phyloP scores from a whole-genome alignment of 1,139 yeast genomes.

The Hansenula lynferdii region DNA sequence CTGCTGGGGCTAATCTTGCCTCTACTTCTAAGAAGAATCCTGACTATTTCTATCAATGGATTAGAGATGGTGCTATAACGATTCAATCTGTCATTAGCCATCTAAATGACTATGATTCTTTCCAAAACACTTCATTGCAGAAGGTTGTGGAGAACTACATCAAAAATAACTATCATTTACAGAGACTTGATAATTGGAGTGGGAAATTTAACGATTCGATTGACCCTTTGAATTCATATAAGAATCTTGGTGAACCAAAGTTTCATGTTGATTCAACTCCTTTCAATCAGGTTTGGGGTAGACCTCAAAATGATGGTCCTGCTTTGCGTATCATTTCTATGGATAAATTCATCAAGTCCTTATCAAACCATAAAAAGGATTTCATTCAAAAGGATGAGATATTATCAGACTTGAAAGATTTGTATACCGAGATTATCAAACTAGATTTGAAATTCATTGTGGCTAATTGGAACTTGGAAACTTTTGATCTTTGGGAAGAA shows the following conservation, averaged over 20 bases:
- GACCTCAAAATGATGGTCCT: conserved; percentile 97
- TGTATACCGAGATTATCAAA: conserved; percentile 52
- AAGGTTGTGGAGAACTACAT: conserved; percentile 55
- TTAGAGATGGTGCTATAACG: conserved; percentile 84
- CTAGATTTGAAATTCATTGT: conserved; percentile 69
- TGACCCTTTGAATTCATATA: conserved; percentile 24
- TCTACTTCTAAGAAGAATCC: conserved; percentile 71
- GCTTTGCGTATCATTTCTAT: conserved; percentile 72
- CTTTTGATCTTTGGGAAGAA: conserved; percentile 97
- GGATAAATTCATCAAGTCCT: conserved; percentile 45
- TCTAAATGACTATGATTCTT: conserved; percentile 30
- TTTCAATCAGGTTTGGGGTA: conserved; percentile 73
- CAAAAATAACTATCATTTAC: conserved; percentile 51
- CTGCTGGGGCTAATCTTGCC: conserved; percentile 75
- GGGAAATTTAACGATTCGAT: conserved; percentile 46
- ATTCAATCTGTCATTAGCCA: conserved; percentile 58
- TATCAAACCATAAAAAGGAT: conserved; percentile 29
- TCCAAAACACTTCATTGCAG: conserved; percentile 26
- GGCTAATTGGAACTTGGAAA: conserved; percentile 55
- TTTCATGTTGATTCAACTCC: conserved; percentile 61
- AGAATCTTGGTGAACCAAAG: conserved; percentile 88
- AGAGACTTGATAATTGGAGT: conserved; percentile 61
- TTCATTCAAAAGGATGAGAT: conserved; percentile 21
- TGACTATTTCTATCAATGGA: conserved; percentile 87
- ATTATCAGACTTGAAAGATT: conserved; percentile 16